These are phyloP conservation scores for Carpinus fangiana DNA, from an alignment of 306 rosid species.

Conservation along the genomic window DNA sequence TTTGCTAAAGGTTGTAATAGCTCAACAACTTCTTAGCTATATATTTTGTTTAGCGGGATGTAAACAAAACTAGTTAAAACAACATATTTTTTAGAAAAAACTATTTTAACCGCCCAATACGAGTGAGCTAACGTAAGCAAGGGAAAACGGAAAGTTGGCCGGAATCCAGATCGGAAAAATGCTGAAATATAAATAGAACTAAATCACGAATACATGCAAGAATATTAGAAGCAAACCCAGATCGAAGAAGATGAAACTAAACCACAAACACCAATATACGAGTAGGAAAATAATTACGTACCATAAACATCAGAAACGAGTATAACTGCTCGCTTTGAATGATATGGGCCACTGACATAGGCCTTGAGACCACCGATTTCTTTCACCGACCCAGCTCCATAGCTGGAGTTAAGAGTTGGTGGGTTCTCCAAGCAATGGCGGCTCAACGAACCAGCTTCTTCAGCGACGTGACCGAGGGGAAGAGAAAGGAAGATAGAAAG, in stretches of 20 bases:
- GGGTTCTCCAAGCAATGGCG: slow-evolving; percentile 11
- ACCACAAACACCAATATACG: neutral
- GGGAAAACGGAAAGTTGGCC: neutral
- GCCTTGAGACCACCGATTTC: slow-evolving; percentile 4
- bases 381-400: slow-evolving; percentile 2
- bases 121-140: neutral
- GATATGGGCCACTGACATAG: neutral
- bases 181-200: neutral
- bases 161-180: too few species aligned
- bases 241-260: neutral
- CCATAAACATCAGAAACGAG: slow-evolving; percentile 10
- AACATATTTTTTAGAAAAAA: too few species aligned
- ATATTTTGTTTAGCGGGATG: too few species aligned
- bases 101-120: too few species aligned
- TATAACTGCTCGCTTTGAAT: neutral
- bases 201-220: neutral
- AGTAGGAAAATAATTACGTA: neutral
- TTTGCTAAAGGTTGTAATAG: too few species aligned
- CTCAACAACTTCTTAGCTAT: too few species aligned
- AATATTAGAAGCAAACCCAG: neutral
- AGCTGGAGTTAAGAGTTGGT: neutral
- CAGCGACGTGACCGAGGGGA: neutral
- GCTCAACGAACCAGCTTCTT: neutral
- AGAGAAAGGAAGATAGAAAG: neutral
- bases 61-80: too few species aligned